Evolutionary conservation across 139 green algal genomes (phyloP).

Genomic region (Ettlia oleoabundans): DNA sequence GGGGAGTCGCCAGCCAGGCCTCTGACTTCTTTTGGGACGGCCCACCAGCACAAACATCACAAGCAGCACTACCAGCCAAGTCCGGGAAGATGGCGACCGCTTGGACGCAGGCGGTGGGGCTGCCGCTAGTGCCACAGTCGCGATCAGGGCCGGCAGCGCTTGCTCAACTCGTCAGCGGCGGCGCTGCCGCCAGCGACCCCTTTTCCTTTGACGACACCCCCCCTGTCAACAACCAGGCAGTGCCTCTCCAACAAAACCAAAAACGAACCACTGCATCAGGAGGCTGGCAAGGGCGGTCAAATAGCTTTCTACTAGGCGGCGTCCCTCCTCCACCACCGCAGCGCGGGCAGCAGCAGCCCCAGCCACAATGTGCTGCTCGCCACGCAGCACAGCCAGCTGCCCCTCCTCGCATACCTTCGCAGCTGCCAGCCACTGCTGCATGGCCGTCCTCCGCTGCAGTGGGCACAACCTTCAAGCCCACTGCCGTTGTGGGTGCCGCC

Average conservation of each 20-base stretch:
- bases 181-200: neutral
- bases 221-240: neutral
- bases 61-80: neutral
- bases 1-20: neutral
- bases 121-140: neutral
- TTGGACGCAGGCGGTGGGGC: too few relatives aligned
- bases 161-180: neutral
- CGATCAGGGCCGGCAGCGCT: slow-evolving; percentile 6
- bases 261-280: neutral
- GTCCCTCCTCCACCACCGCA: neutral
- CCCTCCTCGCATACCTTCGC: neutral
- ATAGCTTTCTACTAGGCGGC: neutral
- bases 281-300: neutral
- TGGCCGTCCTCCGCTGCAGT: neutral
- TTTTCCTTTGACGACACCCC: neutral
- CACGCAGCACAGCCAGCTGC: neutral
- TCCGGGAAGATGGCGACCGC: too few relatives aligned
- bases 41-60: neutral
- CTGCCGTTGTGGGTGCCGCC: too few relatives aligned
- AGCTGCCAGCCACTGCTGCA: neutral
- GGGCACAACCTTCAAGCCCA: too few relatives aligned
- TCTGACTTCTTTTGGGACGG: slow-evolving; percentile 7
- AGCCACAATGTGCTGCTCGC: neutral
- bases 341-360: neutral
- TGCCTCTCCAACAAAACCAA: neutral